Conservation (phyloP, 129 eudicot species). For the Tagetes patula region DNA sequence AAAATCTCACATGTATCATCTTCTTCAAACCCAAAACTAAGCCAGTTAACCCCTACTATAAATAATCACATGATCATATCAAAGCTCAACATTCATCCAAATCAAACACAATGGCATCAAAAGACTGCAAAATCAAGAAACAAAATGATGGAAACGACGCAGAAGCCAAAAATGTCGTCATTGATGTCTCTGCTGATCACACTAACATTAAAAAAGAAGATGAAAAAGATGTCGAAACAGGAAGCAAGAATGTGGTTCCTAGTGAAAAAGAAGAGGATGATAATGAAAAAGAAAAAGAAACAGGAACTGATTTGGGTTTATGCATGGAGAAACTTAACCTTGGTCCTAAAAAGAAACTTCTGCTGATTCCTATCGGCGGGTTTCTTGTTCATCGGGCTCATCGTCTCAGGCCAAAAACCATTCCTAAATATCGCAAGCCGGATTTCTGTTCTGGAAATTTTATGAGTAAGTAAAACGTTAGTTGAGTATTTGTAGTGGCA, state of each 20-base stretch:
- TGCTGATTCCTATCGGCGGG: constrained; percentile 50
- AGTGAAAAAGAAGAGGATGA: background rate
- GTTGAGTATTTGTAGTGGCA: no score
- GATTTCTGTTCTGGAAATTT: constrained; percentile 30
- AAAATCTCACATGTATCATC: background rate
- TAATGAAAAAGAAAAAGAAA: background rate
- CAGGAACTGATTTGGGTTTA: constrained; percentile 26
- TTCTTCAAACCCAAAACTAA: background rate
- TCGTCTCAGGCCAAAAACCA: background rate
- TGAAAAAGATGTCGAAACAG: background rate
- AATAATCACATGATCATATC: background rate
- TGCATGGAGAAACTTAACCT: constrained; percentile 39
- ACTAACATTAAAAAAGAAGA: background rate
- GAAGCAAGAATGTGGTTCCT: background rate
- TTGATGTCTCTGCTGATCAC: background rate
- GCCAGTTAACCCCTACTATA: background rate
- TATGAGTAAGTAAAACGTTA: constrained; percentile 22
- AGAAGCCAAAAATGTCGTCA: background rate
- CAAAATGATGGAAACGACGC: background rate
- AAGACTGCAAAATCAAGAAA: background rate
- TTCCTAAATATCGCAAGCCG: constrained; percentile 23
- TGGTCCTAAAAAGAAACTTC: constrained; percentile 54
- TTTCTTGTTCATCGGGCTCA: constrained; percentile 47
- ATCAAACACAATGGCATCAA: background rate
- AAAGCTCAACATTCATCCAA: background rate